Percentiles rank a stretch among this genome's conserved stretches.
These are phyloP conservation scores for Elaeis oleifera DNA, from an alignment of 202 grass and related monocot species.

Conservation along the genomic window DNA sequence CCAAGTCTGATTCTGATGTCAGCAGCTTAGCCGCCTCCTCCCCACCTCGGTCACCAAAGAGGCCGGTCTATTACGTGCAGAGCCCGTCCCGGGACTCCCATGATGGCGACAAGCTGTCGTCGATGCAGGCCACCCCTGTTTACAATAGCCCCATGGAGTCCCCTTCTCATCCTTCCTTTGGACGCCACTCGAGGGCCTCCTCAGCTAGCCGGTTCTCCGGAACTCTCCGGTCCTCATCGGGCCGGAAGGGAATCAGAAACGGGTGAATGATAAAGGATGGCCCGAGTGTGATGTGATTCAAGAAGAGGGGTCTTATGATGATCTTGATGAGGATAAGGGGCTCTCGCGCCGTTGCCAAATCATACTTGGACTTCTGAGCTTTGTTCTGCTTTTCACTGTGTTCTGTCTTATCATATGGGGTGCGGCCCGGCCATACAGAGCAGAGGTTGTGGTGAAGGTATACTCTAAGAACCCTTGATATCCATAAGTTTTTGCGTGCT, in stretches of 20 bases:
- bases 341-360: conserved; percentile 52
- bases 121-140: conserved; percentile 32
- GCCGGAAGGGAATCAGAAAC: too few relatives aligned
- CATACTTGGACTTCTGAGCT: conserved; percentile 41
- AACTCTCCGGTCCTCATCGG: conserved; percentile 24
- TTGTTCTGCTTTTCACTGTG: conserved; percentile 67
- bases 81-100: conserved; percentile 61
- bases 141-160: conserved; percentile 52
- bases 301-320: conserved; percentile 18
- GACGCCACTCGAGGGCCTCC: conserved; percentile 92
- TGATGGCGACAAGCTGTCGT: conserved; percentile 52
- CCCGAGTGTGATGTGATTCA: too few relatives aligned
- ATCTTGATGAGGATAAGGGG: neutral
- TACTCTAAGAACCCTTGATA: too few relatives aligned
- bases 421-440: conserved; percentile 84
- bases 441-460: conserved; percentile 66
- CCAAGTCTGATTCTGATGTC: conserved; percentile 82
- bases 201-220: conserved; percentile 65
- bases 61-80: conserved; percentile 84
- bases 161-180: conserved; percentile 47
- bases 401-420: conserved; percentile 88
- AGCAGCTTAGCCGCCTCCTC: conserved; percentile 76
- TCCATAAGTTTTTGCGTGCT: too few relatives aligned
- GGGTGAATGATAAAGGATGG: too few relatives aligned
- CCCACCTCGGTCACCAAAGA: conserved; percentile 60